Evolutionary conservation across 139 green algal species (phyloP).

Genomic region (Nannochloris sp.): DNA sequence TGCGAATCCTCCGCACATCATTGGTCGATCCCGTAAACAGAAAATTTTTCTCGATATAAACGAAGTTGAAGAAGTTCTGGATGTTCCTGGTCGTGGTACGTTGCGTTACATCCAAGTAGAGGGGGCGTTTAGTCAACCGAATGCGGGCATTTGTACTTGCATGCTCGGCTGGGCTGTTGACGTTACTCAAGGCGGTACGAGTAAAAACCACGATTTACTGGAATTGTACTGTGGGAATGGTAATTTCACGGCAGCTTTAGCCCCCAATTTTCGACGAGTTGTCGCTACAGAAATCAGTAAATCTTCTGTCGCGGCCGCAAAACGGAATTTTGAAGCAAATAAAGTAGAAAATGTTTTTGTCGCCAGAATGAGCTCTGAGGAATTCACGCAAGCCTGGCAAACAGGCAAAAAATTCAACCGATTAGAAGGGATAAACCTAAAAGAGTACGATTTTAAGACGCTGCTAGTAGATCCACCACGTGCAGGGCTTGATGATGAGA

Average conservation of each 20-base stretch:
- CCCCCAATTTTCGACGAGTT: conserved; percentile 72
- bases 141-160: conserved; percentile 65
- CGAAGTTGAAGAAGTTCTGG: conserved; percentile 67
- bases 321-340: conserved; percentile 49
- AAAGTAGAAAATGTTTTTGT: conserved; percentile 46
- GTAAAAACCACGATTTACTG: conserved; percentile 40
- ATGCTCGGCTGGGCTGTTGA: conserved; percentile 82
- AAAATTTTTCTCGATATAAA: conserved; percentile 60
- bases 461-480: conserved; percentile 82
- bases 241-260: conserved; percentile 87
- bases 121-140: conserved; percentile 85
- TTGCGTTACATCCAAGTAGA: conserved; percentile 71
- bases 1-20: conserved; percentile 13
- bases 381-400: conserved; percentile 72
- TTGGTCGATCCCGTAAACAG: conserved; percentile 66
- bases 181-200: conserved; percentile 6
- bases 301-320: conserved; percentile 62
- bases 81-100: conserved; percentile 23
- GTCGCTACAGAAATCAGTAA: conserved; percentile 89
- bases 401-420: conserved; percentile 28
- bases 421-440: conserved; percentile 27
- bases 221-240: conserved; percentile 95
- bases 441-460: conserved; percentile 46
- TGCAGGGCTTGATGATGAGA: conserved; percentile 44
- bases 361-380: conserved; percentile 70